Percentiles rank a stretch among this genome's conserved stretches.
Conservation (phyloP, 768 basidiomycete genomes). For the Daedaleopsis nitida region DNA sequence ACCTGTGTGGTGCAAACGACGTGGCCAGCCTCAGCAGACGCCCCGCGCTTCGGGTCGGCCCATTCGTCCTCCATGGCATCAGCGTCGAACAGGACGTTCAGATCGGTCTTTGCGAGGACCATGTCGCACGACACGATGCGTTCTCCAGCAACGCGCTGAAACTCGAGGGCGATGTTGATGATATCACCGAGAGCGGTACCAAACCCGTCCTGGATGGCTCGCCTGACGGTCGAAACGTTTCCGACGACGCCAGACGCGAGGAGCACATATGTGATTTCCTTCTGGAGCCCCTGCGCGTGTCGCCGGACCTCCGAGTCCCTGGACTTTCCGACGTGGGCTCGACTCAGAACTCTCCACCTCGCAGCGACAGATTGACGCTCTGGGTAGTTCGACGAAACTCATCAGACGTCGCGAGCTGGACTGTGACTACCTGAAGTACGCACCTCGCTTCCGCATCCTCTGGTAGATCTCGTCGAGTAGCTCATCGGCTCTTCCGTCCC, state of each 20-base stretch:
- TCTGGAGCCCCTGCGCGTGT: background rate
- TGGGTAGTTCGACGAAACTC: background rate
- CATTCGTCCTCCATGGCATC: conserved; percentile 16
- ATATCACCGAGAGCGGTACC: background rate
- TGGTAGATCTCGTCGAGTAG: conserved; percentile 7
- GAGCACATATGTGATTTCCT: background rate
- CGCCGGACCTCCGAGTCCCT: background rate
- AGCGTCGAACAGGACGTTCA: background rate
- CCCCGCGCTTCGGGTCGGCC: conserved; percentile 1
- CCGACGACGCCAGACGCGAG: background rate
- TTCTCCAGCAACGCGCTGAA: conserved; percentile 13
- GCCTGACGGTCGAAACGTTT: background rate
- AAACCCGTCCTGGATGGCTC: no score
- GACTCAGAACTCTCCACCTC: conserved; percentile 15
- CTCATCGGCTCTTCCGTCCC: background rate
- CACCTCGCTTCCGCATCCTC: conserved; percentile 11
- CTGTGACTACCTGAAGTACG: background rate
- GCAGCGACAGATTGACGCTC: conserved; percentile 18
- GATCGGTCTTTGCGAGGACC: background rate
- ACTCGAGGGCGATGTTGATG: conserved; percentile 3
- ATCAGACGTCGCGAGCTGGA: background rate
- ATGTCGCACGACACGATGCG: conserved; percentile 11
- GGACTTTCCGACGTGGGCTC: background rate
- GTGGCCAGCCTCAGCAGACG: background rate
- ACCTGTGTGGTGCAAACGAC: conserved; percentile 5